Base-by-base conservation (phyloP, 2,329 filamentous ascomycete genomes). In the Cordyceps farinosa region DNA sequence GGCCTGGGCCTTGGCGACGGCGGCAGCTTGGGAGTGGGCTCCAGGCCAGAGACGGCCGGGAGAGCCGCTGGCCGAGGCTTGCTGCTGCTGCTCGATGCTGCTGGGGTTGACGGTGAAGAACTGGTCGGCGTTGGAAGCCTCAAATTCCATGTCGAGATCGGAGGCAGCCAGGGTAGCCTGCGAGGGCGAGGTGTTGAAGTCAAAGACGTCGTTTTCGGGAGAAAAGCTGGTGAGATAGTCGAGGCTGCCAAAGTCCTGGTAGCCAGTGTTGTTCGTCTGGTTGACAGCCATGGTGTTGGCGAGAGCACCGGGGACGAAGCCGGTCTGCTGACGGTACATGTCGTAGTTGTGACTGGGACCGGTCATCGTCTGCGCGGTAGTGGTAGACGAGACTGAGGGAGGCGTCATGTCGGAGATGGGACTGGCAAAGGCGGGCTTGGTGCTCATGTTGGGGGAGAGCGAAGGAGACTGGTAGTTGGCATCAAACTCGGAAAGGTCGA, bases 261-360 rank as follows among this genome's bases (percentile, higher is more conserved):
- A 87, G 58, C 81, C 82, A 51, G 80, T 77, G 69, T 87, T 80
- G 71, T 83, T 81, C 51, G 76, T 73, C 72, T 90, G 83, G 75
- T 90, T 92, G 70, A 95, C 85, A 42, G 90, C 90, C 72, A 95
- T 85, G 13, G 93, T 90, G 76, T 86, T 90, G 48, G 89, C 87
- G 66, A 95, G 81, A 59, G 92, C 93, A 66, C 92, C 92, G 1
- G 91, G 89, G 0, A 95, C 91, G 36, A 97, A 87, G 67, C 93
- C 92, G 3, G 95, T 97, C 80, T 97, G 93, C 75, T 99, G 95
- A 79, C 92, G 91, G 80, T 97, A 96, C 73, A 91, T 87, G 71
- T 92, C 91, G 81, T 98, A 98, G 77, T 96, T 91, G 79, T 97
- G 93, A 76, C 92, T 97, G 9, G 95, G 94, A 42, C 87, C 91